A percentile compares a stretch with the other conserved stretches of the same genome.
Conservation (phyloP, 163 green algal species). For the Scenedesmus sp. region DNA sequence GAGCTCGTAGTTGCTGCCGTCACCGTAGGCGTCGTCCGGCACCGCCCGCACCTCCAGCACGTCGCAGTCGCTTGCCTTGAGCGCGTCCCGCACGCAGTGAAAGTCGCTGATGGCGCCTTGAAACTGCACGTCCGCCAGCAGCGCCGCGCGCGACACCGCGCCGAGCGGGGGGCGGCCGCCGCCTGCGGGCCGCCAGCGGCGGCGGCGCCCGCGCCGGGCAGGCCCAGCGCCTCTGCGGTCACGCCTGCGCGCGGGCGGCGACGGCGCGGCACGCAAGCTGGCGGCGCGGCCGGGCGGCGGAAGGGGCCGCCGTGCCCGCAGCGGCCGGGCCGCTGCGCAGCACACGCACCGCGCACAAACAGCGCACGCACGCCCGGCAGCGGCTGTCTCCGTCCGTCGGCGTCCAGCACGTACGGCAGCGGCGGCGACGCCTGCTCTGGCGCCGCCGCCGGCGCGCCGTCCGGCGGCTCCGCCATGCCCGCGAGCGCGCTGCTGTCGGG, state of each 20-base stretch:
- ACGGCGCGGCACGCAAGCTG: no score
- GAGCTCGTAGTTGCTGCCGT: conserved; percentile 88
- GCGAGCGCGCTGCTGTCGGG: not conserved
- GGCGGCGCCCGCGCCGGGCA: conserved; percentile 23
- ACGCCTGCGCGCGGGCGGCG: conserved; percentile 53
- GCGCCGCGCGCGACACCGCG: conserved; percentile 54
- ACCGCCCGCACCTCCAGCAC: conserved; percentile 67
- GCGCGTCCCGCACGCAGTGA: conserved; percentile 63
- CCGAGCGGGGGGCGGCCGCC: not conserved
- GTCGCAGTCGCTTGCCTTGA: conserved; percentile 69
- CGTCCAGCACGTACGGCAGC: conserved; percentile 53
- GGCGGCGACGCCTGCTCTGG: conserved; percentile 46
- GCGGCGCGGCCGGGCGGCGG: no score
- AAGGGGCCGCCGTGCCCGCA: not conserved
- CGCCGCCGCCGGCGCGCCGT: no score
- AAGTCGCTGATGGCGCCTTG: conserved; percentile 86
- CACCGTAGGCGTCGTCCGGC: conserved; percentile 79
- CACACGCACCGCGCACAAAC: conserved; percentile 65
- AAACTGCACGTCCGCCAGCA: conserved; percentile 85
- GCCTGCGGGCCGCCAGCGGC: not conserved
- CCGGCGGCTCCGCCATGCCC: not conserved
- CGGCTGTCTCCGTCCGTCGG: conserved; percentile 64
- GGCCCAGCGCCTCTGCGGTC: conserved; percentile 66
- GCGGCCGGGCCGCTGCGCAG: not conserved
- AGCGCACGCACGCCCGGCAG: conserved; percentile 64